These are phyloP conservation scores for Kitagawia praeruptora DNA, from an alignment of 129 eudicot species.

Conservation along the genomic window DNA sequence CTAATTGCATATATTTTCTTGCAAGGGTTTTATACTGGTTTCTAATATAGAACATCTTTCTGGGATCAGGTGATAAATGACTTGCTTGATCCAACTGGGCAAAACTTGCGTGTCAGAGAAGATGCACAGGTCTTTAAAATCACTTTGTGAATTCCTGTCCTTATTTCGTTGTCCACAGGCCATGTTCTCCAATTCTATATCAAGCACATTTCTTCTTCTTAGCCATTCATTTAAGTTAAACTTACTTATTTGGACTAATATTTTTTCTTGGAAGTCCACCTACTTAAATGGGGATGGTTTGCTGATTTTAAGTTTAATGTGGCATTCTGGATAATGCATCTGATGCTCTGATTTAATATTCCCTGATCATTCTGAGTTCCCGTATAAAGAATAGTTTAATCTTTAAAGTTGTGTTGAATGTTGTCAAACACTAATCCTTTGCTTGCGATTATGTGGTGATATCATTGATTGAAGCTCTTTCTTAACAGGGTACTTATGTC, in stretches of 20 bases:
- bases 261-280: background rate
- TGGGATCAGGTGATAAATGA: conserved; percentile 86
- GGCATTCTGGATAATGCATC: background rate
- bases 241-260: background rate
- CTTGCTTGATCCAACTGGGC: conserved; percentile 98
- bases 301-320: background rate
- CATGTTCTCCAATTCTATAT: background rate
- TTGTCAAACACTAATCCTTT: background rate
- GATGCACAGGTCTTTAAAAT: conserved; percentile 80
- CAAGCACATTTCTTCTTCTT: background rate
- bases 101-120: conserved; percentile 94
- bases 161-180: conserved; percentile 1
- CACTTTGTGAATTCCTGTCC: background rate
- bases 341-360: conserved; percentile 4
- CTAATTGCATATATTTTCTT: background rate
- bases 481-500: conserved; percentile 85
- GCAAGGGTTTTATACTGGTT: conserved; percentile 7
- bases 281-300: background rate
- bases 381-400: background rate
- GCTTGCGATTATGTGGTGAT: background rate
- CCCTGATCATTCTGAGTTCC: background rate
- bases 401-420: background rate
- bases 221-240: background rate
- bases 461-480: conserved; percentile 11
- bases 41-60: conserved; percentile 17